phyloP scores from a whole-genome alignment of 1,139 yeast genomes.

The Debaryomycetaceae sp. region DNA sequence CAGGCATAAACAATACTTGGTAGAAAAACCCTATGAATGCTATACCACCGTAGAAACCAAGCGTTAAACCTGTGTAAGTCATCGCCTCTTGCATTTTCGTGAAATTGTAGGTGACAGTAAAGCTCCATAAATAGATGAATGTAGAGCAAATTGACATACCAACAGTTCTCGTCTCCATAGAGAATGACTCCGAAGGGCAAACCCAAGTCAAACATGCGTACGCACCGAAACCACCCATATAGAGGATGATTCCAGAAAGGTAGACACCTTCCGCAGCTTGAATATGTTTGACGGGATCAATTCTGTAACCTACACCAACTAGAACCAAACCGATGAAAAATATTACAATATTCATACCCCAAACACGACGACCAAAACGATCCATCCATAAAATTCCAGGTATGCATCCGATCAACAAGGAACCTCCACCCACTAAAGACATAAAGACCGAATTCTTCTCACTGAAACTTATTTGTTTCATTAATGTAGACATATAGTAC shows the following conservation, averaged over 20 bases:
- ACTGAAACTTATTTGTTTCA: conserved; percentile 45
- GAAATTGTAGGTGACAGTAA: conserved; percentile 59
- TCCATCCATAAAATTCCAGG: conserved; percentile 64
- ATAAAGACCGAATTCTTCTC: conserved; percentile 46
- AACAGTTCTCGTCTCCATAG: conserved; percentile 42
- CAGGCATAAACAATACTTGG: conserved; percentile 55
- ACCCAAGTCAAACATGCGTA: conserved; percentile 64
- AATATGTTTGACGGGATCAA: conserved; percentile 30
- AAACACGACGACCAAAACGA: conserved; percentile 51
- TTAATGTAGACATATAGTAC: conserved; percentile 54
- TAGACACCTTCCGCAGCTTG: conserved; percentile 56
- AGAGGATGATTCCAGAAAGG: conserved; percentile 56
- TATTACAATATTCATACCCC: conserved; percentile 42
- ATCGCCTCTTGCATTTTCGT: conserved; percentile 53
- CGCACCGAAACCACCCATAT: conserved; percentile 62
- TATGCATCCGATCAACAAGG: conserved; percentile 55
- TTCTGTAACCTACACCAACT: conserved; percentile 52
- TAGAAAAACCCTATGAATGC: conserved; percentile 56
- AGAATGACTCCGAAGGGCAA: conserved; percentile 48
- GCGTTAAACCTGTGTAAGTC: conserved; percentile 59
- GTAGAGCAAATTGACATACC: conserved; percentile 59
- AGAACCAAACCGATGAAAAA: conserved; percentile 55
- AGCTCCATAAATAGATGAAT: conserved; percentile 57
- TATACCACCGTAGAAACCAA: conserved; percentile 65
- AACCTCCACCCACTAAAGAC: conserved; percentile 63